Conservation (phyloP, 1,284 basidiomycete genomes). For the Naganishia albida region DNA sequence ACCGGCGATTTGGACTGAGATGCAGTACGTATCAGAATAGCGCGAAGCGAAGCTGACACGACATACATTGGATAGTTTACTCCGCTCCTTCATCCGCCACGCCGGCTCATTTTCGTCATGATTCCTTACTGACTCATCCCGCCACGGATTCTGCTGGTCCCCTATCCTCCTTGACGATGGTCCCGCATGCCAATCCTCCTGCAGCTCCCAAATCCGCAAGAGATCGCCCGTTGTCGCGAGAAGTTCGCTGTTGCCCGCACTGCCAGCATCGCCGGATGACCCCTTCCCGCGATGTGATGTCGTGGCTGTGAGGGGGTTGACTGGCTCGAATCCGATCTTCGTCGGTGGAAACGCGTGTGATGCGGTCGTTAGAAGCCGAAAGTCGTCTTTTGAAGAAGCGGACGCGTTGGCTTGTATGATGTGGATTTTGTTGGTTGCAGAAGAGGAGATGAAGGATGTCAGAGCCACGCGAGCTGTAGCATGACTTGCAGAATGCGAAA, state of each 20-base stretch:
- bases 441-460: constrained; percentile 44
- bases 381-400: constrained; percentile 36
- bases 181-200: constrained; percentile 40
- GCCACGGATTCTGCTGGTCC: constrained; percentile 59
- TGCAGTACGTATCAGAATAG: constrained; percentile 45
- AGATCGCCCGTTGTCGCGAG: constrained; percentile 89
- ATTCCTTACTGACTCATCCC: constrained; percentile 61
- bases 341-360: constrained; percentile 50
- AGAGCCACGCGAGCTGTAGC: constrained; percentile 46
- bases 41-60: neutral
- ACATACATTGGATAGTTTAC: constrained; percentile 71
- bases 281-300: constrained; percentile 30
- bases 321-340: constrained; percentile 53
- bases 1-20: constrained; percentile 80
- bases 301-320: constrained; percentile 19
- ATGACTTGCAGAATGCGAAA: constrained; percentile 47
- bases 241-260: constrained; percentile 59
- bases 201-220: constrained; percentile 81
- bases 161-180: constrained; percentile 25
- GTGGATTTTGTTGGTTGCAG: constrained; percentile 48
- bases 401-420: constrained; percentile 38
- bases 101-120: constrained; percentile 61
- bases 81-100: constrained; percentile 49
- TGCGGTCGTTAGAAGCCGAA: constrained; percentile 42
- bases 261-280: constrained; percentile 36